Percentiles rank a stretch among this genome's conserved stretches.
phyloP scores from a whole-genome alignment of 2,329 filamentous ascomycete species.

The Scortechinia acanthostroma region DNA sequence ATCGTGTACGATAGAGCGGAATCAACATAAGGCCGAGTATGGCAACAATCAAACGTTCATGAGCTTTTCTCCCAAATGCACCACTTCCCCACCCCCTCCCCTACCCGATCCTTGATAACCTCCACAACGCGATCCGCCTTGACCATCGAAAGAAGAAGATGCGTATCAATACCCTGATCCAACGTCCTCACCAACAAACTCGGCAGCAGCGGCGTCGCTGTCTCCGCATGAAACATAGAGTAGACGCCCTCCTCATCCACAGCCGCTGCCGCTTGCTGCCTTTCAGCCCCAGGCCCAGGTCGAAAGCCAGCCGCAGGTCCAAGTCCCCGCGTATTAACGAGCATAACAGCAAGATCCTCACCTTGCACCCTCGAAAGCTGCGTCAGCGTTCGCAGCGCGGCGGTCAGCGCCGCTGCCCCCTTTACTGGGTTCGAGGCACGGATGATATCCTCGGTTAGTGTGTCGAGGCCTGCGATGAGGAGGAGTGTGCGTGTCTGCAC shows the following conservation, averaged over 20 bases:
- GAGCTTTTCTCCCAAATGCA: constrained; percentile 14
- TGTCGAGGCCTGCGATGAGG: background rate
- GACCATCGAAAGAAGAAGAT: constrained; percentile 20
- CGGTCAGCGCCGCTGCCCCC: background rate
- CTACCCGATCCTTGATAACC: constrained; percentile 26
- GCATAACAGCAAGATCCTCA: background rate
- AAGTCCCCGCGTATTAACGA: background rate
- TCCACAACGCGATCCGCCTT: constrained; percentile 14
- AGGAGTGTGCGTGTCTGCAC: too few species aligned
- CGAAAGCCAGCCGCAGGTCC: too few species aligned
- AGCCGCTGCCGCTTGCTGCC: too few species aligned
- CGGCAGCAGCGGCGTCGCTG: constrained; percentile 10
- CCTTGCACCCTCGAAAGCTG: background rate
- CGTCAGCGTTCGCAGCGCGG: background rate
- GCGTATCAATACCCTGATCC: constrained; percentile 26
- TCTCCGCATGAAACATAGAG: constrained; percentile 5
- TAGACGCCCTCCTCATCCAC: too few species aligned
- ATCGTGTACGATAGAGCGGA: too few species aligned
- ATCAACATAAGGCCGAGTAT: too few species aligned
- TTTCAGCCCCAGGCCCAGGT: too few species aligned
- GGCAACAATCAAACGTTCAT: background rate
- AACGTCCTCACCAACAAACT: constrained; percentile 21
- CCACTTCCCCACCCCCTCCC: constrained; percentile 22
- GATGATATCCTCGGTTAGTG: background rate
- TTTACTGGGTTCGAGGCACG: background rate